A percentile compares a stretch with the other conserved stretches of the same genome.
These are phyloP conservation scores for Pseudonitzschia pungens DNA, from an alignment of 108 stramenopile genomes.

Conservation along the genomic window DNA sequence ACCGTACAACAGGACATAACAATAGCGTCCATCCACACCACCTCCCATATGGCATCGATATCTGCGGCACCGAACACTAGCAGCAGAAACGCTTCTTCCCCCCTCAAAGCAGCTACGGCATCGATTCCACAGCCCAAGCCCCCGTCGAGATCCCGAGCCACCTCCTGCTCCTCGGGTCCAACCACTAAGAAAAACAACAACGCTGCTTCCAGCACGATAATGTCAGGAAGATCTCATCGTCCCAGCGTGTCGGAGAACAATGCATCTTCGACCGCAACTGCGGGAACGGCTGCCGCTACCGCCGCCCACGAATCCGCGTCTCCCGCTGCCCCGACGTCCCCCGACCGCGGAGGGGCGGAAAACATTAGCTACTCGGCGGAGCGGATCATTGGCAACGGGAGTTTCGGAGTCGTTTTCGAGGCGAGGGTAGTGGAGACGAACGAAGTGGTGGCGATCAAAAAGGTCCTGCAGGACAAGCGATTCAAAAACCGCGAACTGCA, in stretches of 20 bases:
- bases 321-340: conserved; percentile 4
- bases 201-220: not conserved
- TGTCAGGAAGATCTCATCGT: conserved; percentile 1
- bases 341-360: conserved; percentile 27
- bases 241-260: not conserved
- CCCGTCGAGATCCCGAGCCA: not conserved
- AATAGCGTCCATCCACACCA: not conserved
- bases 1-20: not conserved
- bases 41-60: conserved; percentile 20
- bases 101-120: conserved; percentile 3
- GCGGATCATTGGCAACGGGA: conserved; percentile 98
- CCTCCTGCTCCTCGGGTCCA: not conserved
- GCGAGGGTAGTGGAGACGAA: conserved; percentile 95
- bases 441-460: conserved; percentile 94
- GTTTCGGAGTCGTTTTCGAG: conserved; percentile 97
- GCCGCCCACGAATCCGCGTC: not conserved
- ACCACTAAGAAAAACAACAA: not conserved
- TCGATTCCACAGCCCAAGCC: conserved; percentile 1
- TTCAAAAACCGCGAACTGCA: conserved; percentile 99
- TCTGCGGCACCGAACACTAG: conserved; percentile 16
- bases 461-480: conserved; percentile 97
- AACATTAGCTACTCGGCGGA: conserved; percentile 95
- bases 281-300: conserved; percentile 1
- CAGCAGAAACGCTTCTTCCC: conserved; percentile 10
- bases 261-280: not conserved